Evolutionary conservation across 2,329 filamentous ascomycete species (phyloP).

Genomic region (Stylonectria norvegica): DNA sequence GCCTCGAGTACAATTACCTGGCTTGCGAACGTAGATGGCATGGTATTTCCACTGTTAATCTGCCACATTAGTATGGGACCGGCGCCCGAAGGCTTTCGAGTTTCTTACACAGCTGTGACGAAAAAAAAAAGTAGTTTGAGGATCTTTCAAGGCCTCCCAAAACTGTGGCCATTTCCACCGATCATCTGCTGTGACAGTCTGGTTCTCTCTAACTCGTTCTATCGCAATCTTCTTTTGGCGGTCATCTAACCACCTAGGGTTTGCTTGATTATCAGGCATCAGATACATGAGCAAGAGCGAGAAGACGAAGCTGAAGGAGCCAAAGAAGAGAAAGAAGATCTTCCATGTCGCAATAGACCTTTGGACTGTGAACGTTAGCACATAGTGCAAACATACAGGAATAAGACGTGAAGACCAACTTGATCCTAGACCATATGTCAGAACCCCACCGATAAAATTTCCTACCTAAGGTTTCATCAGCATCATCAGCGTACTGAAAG

Average conservation of each 20-base stretch:
- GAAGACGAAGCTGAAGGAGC: constrained; percentile 2
- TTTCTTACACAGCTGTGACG: constrained; percentile 4
- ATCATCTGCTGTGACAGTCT: constrained; percentile 9
- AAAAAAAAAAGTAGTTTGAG: constrained; percentile 6
- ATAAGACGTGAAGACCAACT: constrained; percentile 1
- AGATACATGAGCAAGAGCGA: constrained; percentile 5
- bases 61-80: background rate
- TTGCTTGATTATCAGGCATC: constrained; percentile 7
- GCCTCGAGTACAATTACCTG: background rate
- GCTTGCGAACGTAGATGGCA: constrained; percentile 7
- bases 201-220: constrained; percentile 7
- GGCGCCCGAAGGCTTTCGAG: background rate
- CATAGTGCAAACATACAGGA: background rate
- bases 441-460: constrained; percentile 6
- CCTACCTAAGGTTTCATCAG: constrained; percentile 1
- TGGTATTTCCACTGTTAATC: constrained; percentile 3
- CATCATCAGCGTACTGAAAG: background rate
- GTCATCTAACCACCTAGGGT: constrained; percentile 7
- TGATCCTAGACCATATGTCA: constrained; percentile 4
- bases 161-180: constrained; percentile 13
- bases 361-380: constrained; percentile 1
- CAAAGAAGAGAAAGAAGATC: constrained; percentile 9
- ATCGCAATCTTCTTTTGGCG: constrained; percentile 14
- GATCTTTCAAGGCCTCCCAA: constrained; percentile 8
- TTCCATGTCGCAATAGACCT: constrained; percentile 5